These are phyloP conservation scores for Xylariaceae sp. DNA, from an alignment of 2,329 filamentous ascomycete species.

Conservation along the genomic window DNA sequence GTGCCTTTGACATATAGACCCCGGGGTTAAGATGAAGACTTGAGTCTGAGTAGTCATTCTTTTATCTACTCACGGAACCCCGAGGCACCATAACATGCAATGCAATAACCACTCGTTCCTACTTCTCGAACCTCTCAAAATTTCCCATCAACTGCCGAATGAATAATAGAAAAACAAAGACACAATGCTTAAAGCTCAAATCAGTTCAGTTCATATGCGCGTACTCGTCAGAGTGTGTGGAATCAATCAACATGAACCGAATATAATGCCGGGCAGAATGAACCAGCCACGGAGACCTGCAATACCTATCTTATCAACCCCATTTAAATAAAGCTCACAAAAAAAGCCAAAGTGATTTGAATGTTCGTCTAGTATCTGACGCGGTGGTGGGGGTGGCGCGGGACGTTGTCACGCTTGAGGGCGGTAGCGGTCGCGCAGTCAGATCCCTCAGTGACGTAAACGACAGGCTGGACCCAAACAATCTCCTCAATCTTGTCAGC, in stretches of 20 bases:
- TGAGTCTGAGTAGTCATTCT: not conserved
- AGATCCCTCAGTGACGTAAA: slow-evolving; percentile 46
- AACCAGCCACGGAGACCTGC: slow-evolving; percentile 22
- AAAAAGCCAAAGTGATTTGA: slow-evolving; percentile 13
- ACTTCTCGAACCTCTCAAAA: slow-evolving; percentile 4
- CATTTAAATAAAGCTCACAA: slow-evolving; percentile 28
- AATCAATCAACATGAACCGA: slow-evolving; percentile 26
- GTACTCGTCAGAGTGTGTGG: slow-evolving; percentile 23
- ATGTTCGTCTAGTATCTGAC: slow-evolving; percentile 15
- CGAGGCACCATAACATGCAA: slow-evolving; percentile 18
- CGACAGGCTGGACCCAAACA: slow-evolving; percentile 50
- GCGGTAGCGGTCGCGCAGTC: not conserved
- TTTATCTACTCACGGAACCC: slow-evolving; percentile 14
- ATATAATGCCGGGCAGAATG: slow-evolving; percentile 27
- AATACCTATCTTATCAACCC: slow-evolving; percentile 21
- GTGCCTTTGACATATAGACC: not conserved
- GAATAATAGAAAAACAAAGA: slow-evolving; percentile 11
- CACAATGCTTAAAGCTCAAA: slow-evolving; percentile 16
- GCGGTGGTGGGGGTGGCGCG: slow-evolving; percentile 34
- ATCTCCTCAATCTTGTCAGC: slow-evolving; percentile 50
- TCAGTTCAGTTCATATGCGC: slow-evolving; percentile 24
- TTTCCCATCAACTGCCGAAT: slow-evolving; percentile 6
- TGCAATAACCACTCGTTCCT: slow-evolving; percentile 19
- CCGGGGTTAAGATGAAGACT: not conserved
- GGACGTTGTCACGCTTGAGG: slow-evolving; percentile 32